Base-by-base conservation (phyloP, 78 protist genomes). In the Acrasis kona region DNA sequence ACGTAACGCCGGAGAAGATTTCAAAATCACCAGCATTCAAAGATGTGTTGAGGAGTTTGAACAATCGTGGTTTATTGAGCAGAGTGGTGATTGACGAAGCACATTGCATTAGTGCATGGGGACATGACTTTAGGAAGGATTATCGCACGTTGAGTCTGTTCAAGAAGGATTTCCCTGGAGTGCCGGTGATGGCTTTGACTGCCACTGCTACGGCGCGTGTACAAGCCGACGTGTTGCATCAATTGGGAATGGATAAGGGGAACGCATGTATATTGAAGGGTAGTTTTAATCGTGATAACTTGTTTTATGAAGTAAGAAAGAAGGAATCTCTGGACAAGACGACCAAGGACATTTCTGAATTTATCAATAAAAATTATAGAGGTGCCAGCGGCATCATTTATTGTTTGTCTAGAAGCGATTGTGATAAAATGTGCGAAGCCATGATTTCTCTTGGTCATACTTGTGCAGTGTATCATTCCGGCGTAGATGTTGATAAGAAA, bases 351-450 rank as follows among this genome's bases (percentile, higher is more conserved):
- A 76, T 93, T 9, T 73, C 37, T 2, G 12, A 1, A 10, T 5
- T 80, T 34, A 34, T 85, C 69, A 7, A 32, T 2, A 2, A 3
- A 4, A 35, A 27, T 12, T 85, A 78, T 82, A 50, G n/a, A 1
- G 50, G 77, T 19, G 35, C 76, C 29, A 28, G 90, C 39, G 99
- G 99, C 41, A 96, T 97, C 3, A 81, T 97, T 19, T 97, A 97
- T 79, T 91, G 98, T 81, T 38, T 93, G 29, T 65, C 89, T 0
- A 75, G 74, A 10, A 27, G 30, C 1, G 97, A 96, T 39, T 79
- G 92, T 39, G 97, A 90, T 61, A 50, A 5, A 6, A 70, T 87
- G n/a, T 79, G 96, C 6, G 68, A 10, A 39, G 74, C 74, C 39
- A 7, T 5, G 7, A 39, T n/a, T 58, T 36, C 34, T 39, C 39